Percentiles rank a stretch among this genome's conserved stretches.
phyloP scores from a whole-genome alignment of 208 protist genomes.

The Leishmania braziliensis region DNA sequence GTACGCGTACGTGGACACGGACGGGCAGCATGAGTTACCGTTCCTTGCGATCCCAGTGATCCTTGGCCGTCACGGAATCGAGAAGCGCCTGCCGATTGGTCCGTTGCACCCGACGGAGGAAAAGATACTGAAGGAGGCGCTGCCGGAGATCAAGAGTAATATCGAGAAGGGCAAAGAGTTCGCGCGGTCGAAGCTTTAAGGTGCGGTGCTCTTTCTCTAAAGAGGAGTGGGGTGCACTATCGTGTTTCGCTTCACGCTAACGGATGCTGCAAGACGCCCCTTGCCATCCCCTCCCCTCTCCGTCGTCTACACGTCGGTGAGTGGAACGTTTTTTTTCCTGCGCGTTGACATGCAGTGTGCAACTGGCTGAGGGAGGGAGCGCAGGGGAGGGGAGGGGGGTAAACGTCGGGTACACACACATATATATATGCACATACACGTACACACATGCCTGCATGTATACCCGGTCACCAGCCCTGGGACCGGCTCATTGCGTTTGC shows the following conservation, averaged over 20 bases:
- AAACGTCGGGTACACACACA: neutral
- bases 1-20: conserved; percentile 86
- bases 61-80: conserved; percentile 78
- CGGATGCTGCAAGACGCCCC: too few species aligned
- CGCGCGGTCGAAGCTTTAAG: conserved; percentile 79
- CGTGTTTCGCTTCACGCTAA: neutral
- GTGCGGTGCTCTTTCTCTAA: too few species aligned
- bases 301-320: neutral
- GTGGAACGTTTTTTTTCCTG: neutral
- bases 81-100: conserved; percentile 78
- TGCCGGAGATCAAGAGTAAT: conserved; percentile 72
- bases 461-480: neutral
- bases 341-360: neutral
- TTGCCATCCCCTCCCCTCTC: neutral
- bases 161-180: conserved; percentile 76
- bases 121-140: conserved; percentile 37
- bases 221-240: neutral
- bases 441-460: neutral
- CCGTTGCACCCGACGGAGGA: conserved; percentile 46
- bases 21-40: conserved; percentile 55
- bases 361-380: neutral
- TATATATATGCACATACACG: neutral
- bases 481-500: neutral
- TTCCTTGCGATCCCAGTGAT: conserved; percentile 83
- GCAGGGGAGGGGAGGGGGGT: too few species aligned